These are phyloP conservation scores for Ascochyta koolunga DNA, from an alignment of 2,329 filamentous ascomycete species.

Conservation along the genomic window DNA sequence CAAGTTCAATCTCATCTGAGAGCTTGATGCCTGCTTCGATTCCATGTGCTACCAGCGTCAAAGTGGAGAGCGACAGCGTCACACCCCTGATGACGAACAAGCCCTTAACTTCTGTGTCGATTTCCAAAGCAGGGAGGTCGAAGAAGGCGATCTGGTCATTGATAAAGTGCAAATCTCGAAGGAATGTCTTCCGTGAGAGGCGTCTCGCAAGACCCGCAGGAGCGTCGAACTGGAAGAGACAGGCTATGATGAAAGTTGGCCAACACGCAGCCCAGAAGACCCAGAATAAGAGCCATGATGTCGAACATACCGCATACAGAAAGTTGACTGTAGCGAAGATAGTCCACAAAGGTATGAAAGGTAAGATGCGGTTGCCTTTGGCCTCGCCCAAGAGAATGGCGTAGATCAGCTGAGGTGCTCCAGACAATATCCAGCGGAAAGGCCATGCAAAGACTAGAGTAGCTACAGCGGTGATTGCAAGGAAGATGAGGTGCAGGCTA, in stretches of 20 bases:
- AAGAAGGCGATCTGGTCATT: slow-evolving; percentile 59
- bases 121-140: slow-evolving; percentile 59
- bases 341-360: slow-evolving; percentile 55
- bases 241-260: slow-evolving; percentile 50
- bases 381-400: slow-evolving; percentile 45
- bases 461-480: slow-evolving; percentile 2
- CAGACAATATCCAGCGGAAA: slow-evolving; percentile 50
- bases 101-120: slow-evolving; percentile 60
- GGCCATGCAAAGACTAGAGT: slow-evolving; percentile 21
- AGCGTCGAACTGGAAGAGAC: slow-evolving; percentile 55
- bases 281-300: slow-evolving; percentile 60
- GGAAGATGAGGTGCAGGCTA: slow-evolving; percentile 9
- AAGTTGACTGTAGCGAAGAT: slow-evolving; percentile 56
- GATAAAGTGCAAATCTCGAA: slow-evolving; percentile 56
- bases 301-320: slow-evolving; percentile 55
- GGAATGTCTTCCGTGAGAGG: slow-evolving; percentile 44
- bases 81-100: slow-evolving; percentile 60
- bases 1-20: slow-evolving; percentile 60
- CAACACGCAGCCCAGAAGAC: slow-evolving; percentile 53
- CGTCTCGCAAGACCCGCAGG: slow-evolving; percentile 47
- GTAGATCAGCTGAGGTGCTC: slow-evolving; percentile 48
- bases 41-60: slow-evolving; percentile 59
- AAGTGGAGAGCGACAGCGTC: slow-evolving; percentile 57
- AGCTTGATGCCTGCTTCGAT: slow-evolving; percentile 61
- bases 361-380: slow-evolving; percentile 50